Base-by-base conservation (phyloP, 768 basidiomycete species). In the Boletus tomentosulus region DNA sequence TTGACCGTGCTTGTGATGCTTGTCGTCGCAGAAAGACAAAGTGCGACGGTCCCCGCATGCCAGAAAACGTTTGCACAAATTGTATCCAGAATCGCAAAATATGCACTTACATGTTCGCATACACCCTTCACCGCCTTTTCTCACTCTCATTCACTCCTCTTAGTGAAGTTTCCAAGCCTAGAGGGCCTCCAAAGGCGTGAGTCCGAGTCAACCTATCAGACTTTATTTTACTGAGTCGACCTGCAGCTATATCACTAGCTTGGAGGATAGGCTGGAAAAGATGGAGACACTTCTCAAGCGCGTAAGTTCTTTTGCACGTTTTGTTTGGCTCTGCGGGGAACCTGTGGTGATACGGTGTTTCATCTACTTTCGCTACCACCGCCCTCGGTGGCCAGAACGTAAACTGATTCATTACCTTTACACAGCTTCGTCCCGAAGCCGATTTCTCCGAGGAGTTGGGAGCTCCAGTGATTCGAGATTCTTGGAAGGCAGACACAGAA, bases 111-210 rank as follows among this genome's bases (percentile, higher is more conserved):
- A 56, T 84, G 83, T 83, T 57, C 46, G 81, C 74, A 34, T 48
- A 46, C 39, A 4, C 35, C 49, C 52, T 22, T 10, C 31, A 33
- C 33, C 31, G 35, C 35, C 25, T 30, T 37, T 43, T 8, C 9
- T 51, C 42, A 0, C 41, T 35, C 12, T 50, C 28, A 7, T 52
- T 63, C 0, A 65, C 31, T 11, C 2, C 42, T 42, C 39, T 28
- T 45, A 85, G 83, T n/a, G 84, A 85, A 65, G 74, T 73, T 2
- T 85, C 85, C 4, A 81, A 81, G 57, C 84, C 84, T 53, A 76
- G 85, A 50, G 83, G 83, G 0, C 85, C 85, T 24, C 80, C 85
- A 5, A 86, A 86, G 70, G 83, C 81, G 82, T 86, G 55, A 61
- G 84, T 76, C 48, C 13, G 27, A 25, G 48, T 48, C 42, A 9